Conservation (phyloP, 2,329 filamentous ascomycete species). For the Metarhizium guizhouense region DNA sequence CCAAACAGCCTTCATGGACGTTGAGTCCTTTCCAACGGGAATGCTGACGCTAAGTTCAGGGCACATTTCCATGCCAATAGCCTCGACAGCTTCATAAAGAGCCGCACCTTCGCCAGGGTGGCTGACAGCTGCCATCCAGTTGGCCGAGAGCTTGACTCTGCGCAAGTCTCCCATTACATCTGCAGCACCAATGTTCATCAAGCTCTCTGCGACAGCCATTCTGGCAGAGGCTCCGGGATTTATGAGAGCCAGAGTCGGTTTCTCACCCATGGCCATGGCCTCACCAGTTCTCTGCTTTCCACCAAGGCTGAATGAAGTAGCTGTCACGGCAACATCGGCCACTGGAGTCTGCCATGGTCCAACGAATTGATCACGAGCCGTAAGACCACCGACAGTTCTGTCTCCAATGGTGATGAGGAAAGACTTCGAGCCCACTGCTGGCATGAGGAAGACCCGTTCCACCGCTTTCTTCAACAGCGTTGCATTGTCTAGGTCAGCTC, state of each 20-base stretch:
- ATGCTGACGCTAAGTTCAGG: conserved; percentile 86
- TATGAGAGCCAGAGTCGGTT: conserved; percentile 80
- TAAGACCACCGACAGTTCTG: conserved; percentile 81
- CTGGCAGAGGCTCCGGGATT: conserved; percentile 82
- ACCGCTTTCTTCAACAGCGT: conserved; percentile 57
- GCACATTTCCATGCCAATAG: conserved; percentile 87
- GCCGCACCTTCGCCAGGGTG: conserved; percentile 88
- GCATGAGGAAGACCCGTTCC: conserved; percentile 72
- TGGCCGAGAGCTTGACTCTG: conserved; percentile 82
- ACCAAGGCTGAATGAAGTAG: conserved; percentile 62
- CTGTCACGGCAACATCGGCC: conserved; percentile 86
- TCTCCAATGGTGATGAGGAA: conserved; percentile 97
- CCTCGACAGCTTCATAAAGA: conserved; percentile 87
- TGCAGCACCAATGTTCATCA: conserved; percentile 85
- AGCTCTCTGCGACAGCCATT: conserved; percentile 90
- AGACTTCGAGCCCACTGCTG: conserved; percentile 90
- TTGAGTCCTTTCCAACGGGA: conserved; percentile 95
- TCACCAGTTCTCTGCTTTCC: conserved; percentile 71
- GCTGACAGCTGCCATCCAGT: conserved; percentile 98
- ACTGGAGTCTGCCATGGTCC: conserved; percentile 94
- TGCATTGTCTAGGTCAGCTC: conserved; percentile 40
- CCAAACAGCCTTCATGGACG: conserved; percentile 99
- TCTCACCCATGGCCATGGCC: conserved; percentile 97
- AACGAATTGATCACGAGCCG: conserved; percentile 87
- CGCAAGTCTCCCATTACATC: conserved; percentile 61